Evolutionary conservation across 768 basidiomycete species (phyloP), one percentile per base, ranked within the genome.

Genomic region (Macrolepiota fuliginosa): DNA sequence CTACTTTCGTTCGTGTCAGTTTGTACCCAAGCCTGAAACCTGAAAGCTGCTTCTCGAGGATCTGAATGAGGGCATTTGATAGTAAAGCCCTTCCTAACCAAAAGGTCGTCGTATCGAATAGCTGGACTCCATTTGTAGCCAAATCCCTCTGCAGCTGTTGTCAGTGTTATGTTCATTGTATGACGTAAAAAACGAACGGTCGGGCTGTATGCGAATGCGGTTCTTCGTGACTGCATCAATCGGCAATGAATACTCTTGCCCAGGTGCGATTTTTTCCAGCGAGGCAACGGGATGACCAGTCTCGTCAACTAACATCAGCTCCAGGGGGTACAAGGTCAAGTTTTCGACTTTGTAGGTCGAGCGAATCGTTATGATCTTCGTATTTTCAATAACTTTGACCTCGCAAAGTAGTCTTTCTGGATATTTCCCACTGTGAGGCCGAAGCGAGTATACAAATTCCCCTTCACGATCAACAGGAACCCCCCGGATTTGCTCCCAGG

Each of bases 401-500:
- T 96, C 95, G 70, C 93, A 96, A 4, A 96, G 81, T 29, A 98
- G 74, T 24, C 95, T 89, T 70, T 90, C 85, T 2, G 86, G 82
- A 63, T 90, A 86, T 69, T 89, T 89, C 42, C 91, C 82, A 10
- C 77, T 82, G 63, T 86, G 81, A 12, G 96, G 94, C 7, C 93
- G 87, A n/a, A 99, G 80, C 0, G 87, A 81, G 68, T 94, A 95
- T 11, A 90, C 81, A 69, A 86, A 95, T 72, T 97, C 94, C 52
- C 97, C 96, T 74, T 98, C 97, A 42, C 87, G 81, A 68, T 98
- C 94, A 15, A 98, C 96, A 1, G 94, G 94, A 59, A 99, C 86
- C 55, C 89, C 85, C 52, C 89, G 84, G 24, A 98, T 73, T 57
- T 90, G 85, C 66, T 98, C 96, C 96, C 96, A 98, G 15, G 86